These are phyloP conservation scores for Wickerhamiella nectarea DNA, from an alignment of 805 yeast species.

Conservation along the genomic window DNA sequence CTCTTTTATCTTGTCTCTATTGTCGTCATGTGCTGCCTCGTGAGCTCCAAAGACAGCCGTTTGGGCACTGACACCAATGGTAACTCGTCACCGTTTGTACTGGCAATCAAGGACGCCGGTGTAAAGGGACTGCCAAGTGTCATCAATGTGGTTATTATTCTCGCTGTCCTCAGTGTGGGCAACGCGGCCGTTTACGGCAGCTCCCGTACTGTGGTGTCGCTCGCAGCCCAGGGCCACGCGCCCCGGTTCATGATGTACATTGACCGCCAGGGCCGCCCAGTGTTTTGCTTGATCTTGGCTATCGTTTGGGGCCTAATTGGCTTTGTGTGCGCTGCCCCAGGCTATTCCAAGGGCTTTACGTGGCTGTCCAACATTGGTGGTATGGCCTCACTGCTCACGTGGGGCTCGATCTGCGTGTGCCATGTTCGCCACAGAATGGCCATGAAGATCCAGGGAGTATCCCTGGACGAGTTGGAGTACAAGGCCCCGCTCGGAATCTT, in stretches of 20 bases:
- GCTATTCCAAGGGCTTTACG: conserved; percentile 39
- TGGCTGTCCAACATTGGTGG: conserved; percentile 75
- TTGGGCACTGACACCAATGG: conserved; percentile 44
- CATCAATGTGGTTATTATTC: conserved; percentile 56
- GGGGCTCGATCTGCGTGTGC: conserved; percentile 61
- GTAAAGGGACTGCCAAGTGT: conserved; percentile 54
- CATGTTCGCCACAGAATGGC: conserved; percentile 58
- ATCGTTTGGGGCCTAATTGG: conserved; percentile 41
- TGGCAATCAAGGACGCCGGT: conserved; percentile 55
- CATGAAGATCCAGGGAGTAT: conserved; percentile 49
- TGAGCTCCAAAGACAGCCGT: conserved; percentile 44
- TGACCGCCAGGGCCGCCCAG: conserved; percentile 67
- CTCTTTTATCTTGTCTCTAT: conserved; percentile 52
- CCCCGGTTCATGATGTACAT: conserved; percentile 52
- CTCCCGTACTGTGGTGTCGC: conserved; percentile 52
- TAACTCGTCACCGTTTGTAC: conserved; percentile 60
- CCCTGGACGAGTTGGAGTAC: conserved; percentile 54
- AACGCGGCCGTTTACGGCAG: conserved; percentile 59
- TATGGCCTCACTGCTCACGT: conserved; percentile 57
- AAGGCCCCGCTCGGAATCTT: conserved; percentile 51
- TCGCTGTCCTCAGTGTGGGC: conserved; percentile 60
- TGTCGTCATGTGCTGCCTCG: conserved; percentile 50
- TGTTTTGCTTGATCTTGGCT: conserved; percentile 43
- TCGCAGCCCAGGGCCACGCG: conserved; percentile 53
- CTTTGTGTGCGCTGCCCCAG: conserved; percentile 47